These are phyloP conservation scores for Pichia sp. DNA, from an alignment of 1,139 yeast species.

Conservation along the genomic window DNA sequence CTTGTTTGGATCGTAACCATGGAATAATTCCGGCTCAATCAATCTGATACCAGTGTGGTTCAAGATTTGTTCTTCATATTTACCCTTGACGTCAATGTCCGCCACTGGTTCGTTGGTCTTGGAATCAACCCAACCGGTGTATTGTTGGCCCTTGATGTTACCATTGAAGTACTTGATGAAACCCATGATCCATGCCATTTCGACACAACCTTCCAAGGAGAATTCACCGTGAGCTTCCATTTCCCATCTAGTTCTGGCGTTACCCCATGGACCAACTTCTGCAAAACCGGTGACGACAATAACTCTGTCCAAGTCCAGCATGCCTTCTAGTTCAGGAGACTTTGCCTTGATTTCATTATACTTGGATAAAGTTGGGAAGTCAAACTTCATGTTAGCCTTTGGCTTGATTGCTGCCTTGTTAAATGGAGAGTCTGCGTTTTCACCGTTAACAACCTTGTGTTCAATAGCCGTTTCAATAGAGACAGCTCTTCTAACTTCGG, in stretches of 20 bases:
- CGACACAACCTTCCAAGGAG: constrained; percentile 97
- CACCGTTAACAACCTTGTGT: constrained; percentile 88
- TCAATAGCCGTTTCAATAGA: constrained; percentile 89
- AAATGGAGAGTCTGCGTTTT: constrained; percentile 80
- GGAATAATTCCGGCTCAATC: constrained; percentile 90
- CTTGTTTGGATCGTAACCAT: constrained; percentile 91
- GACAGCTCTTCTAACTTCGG: constrained; percentile 93
- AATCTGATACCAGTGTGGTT: constrained; percentile 95
- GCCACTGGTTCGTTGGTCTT: constrained; percentile 91
- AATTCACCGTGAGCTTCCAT: constrained; percentile 95
- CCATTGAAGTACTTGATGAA: constrained; percentile 86
- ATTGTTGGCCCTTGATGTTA: constrained; percentile 78
- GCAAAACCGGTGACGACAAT: constrained; percentile 95
- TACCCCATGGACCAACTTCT: constrained; percentile 99
- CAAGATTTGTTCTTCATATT: constrained; percentile 81
- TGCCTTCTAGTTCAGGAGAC: constrained; percentile 78
- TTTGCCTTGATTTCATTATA: constrained; percentile 64
- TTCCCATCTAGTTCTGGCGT: constrained; percentile 98
- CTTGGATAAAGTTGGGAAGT: constrained; percentile 82
- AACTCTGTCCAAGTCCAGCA: constrained; percentile 86
- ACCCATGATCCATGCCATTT: constrained; percentile 99
- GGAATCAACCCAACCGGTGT: constrained; percentile 96
- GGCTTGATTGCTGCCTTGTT: constrained; percentile 72
- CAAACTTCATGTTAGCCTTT: constrained; percentile 90
- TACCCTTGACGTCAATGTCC: constrained; percentile 85